phyloP scores from a whole-genome alignment of 2,329 filamentous ascomycete genomes.

The Rhynchosporium agropyri region DNA sequence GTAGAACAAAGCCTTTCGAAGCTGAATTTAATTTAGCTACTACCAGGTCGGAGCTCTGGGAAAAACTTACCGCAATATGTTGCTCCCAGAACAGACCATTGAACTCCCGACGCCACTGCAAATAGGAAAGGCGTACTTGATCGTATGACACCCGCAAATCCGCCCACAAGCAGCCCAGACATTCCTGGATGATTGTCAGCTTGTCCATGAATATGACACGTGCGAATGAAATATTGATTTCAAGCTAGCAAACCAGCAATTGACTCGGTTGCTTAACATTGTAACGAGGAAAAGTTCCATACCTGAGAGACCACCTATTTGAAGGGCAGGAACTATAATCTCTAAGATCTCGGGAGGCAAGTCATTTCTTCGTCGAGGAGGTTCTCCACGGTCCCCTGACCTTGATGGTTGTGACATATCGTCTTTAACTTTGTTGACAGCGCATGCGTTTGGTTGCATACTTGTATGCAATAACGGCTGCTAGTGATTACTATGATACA shows the following conservation, averaged over 20 bases:
- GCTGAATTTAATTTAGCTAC: slow-evolving; percentile 44
- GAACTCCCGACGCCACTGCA: slow-evolving; percentile 70
- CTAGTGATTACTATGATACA: slow-evolving; percentile 3
- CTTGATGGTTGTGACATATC: slow-evolving; percentile 31
- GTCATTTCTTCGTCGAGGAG: slow-evolving; percentile 21
- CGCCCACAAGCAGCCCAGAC: slow-evolving; percentile 65
- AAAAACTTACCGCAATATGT: slow-evolving; percentile 70
- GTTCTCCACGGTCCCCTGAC: slow-evolving; percentile 16
- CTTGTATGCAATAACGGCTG: neutral
- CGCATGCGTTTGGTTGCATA: slow-evolving; percentile 37
- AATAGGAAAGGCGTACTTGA: slow-evolving; percentile 70
- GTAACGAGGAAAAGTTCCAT: slow-evolving; percentile 25
- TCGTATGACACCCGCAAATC: slow-evolving; percentile 71
- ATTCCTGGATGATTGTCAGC: slow-evolving; percentile 49
- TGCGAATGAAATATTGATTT: slow-evolving; percentile 14
- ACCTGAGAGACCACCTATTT: slow-evolving; percentile 64
- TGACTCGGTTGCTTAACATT: neutral
- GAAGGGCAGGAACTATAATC: slow-evolving; percentile 55
- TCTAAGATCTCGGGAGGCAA: slow-evolving; percentile 50
- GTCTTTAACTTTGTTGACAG: slow-evolving; percentile 35
- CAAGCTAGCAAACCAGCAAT: neutral
- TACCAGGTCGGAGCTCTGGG: neutral
- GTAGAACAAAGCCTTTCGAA: slow-evolving; percentile 51
- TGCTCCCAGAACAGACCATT: slow-evolving; percentile 79
- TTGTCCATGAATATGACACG: slow-evolving; percentile 19